Percentiles rank a stretch among this genome's conserved stretches.
phyloP scores from a whole-genome alignment of 331 rosid species.

The Erythrophleum ivorense region DNA sequence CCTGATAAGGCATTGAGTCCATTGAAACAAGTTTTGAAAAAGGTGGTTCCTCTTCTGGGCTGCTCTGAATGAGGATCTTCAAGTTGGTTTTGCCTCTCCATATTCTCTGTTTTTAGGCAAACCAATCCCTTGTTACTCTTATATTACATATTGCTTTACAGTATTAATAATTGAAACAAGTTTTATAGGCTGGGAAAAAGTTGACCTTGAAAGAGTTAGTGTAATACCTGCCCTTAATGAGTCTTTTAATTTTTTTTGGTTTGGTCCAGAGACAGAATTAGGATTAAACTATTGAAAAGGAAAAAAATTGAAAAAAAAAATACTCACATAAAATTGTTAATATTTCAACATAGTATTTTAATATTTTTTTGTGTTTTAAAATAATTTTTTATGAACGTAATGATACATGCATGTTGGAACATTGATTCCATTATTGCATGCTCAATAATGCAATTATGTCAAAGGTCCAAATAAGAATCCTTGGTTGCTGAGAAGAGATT shows the following conservation, averaged over 20 bases:
- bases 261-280: background rate
- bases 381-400: no score
- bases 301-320: no score
- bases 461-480: background rate
- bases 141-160: background rate
- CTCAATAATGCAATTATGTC: background rate
- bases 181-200: background rate
- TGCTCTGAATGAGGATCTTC: constrained; percentile 38
- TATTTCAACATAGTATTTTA: no score
- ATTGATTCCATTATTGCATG: no score
- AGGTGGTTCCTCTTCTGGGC: constrained; percentile 50
- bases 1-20: constrained; percentile 82
- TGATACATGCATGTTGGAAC: no score
- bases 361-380: no score
- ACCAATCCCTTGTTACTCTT: constrained; percentile 8
- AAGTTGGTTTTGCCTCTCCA: constrained; percentile 57
- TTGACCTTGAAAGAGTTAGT: background rate
- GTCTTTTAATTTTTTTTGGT: background rate
- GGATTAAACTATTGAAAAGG: background rate
- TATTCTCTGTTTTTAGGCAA: constrained; percentile 27
- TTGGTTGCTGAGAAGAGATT: background rate
- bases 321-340: no score
- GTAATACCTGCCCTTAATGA: background rate
- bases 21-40: constrained; percentile 72
- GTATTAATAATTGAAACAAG: background rate